A percentile compares a stretch with the other conserved stretches of the same genome.
These are phyloP conservation scores for Didymosphaeria variabile DNA, from an alignment of 2,329 filamentous ascomycete genomes.

Conservation along the genomic window DNA sequence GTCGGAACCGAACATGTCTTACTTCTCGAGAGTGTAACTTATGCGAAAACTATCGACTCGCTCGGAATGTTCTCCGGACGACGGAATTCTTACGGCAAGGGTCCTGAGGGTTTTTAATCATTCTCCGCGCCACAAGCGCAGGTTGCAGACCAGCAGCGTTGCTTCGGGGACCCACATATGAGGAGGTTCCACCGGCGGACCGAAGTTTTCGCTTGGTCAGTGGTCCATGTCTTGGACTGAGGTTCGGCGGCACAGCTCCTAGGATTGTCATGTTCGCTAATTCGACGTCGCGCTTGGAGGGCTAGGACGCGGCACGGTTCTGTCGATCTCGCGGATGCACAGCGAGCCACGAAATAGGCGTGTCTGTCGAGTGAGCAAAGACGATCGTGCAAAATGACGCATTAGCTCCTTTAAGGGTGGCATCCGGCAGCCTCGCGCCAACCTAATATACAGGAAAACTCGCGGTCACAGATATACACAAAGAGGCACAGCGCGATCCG, in stretches of 20 bases:
- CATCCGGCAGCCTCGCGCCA: background rate
- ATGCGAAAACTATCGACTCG: too few relatives aligned
- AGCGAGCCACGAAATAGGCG: background rate
- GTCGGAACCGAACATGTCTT: too few relatives aligned
- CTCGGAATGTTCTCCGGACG: too few relatives aligned
- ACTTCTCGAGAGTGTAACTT: too few relatives aligned
- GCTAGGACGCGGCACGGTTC: background rate
- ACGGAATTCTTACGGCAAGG: too few relatives aligned
- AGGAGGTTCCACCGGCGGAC: background rate
- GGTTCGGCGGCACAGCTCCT: slow-evolving; percentile 1
- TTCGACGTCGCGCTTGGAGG: background rate
- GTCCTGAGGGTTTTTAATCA: too few relatives aligned
- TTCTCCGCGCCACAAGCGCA: too few relatives aligned
- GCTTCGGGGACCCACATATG: background rate
- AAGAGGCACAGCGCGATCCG: background rate
- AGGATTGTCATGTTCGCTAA: background rate
- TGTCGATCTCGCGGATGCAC: background rate
- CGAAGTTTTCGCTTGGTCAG: background rate
- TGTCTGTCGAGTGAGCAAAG: background rate
- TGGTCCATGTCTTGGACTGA: background rate
- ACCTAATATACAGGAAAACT: background rate
- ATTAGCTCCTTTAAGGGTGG: background rate
- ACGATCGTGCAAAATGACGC: background rate
- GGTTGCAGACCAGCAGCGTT: background rate
- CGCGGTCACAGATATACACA: background rate